These are phyloP conservation scores for Warburgia ugandensis DNA, from an alignment of 164 flowering plant genomes.

Conservation along the genomic window DNA sequence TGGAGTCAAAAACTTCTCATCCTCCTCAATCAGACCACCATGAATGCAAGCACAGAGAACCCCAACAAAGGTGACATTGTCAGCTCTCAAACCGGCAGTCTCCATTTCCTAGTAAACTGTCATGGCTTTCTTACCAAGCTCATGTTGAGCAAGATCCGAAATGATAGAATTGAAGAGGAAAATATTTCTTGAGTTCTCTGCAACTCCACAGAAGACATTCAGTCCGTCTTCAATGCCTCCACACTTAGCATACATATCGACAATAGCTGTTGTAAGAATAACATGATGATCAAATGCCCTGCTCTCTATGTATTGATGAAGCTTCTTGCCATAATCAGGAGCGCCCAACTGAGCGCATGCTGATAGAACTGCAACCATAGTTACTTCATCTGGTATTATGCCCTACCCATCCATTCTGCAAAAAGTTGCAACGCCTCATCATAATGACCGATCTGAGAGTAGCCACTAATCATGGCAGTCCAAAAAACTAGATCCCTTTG, in stretches of 20 bases:
- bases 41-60: slow-evolving; percentile 28
- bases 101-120: slow-evolving; percentile 19
- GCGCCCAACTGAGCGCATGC: slow-evolving; percentile 28
- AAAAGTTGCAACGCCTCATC: slow-evolving; percentile 24
- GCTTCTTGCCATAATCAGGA: slow-evolving; percentile 17
- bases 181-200: slow-evolving; percentile 11
- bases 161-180: slow-evolving; percentile 26
- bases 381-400: slow-evolving; percentile 25
- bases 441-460: slow-evolving; percentile 21
- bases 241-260: slow-evolving; percentile 28
- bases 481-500: slow-evolving; percentile 29
- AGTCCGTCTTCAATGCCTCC: slow-evolving; percentile 25
- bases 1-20: slow-evolving; percentile 20
- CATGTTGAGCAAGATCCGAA: slow-evolving; percentile 30
- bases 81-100: slow-evolving; percentile 20
- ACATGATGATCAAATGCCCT: slow-evolving; percentile 6
- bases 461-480: slow-evolving; percentile 32
- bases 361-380: slow-evolving; percentile 23
- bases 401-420: slow-evolving; percentile 22
- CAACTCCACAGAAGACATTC: slow-evolving; percentile 15
- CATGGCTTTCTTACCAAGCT: slow-evolving; percentile 19
- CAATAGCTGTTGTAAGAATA: slow-evolving; percentile 18
- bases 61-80: slow-evolving; percentile 19
- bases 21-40: slow-evolving; percentile 24
- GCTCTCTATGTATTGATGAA: slow-evolving; percentile 20